Evolutionary conservation across 1,284 basidiomycete genomes (phyloP).

Genomic region (Ceratobasidium sp.): DNA sequence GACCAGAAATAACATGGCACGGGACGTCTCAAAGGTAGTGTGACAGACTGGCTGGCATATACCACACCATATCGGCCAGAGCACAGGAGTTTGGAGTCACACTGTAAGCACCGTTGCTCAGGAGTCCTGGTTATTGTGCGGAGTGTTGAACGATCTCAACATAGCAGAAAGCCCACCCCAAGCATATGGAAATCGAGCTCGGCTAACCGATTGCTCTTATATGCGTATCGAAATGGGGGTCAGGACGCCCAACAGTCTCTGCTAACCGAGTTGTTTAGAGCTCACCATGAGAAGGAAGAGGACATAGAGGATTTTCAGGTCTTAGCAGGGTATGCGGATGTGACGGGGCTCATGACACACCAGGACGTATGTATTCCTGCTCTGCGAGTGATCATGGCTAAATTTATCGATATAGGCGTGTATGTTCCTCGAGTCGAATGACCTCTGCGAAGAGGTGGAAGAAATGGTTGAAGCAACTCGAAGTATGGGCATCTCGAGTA

Average conservation of each 20-base stretch:
- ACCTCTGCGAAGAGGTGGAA: slow-evolving; percentile 69
- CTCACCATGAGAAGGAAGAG: slow-evolving; percentile 68
- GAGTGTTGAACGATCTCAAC: not conserved
- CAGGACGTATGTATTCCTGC: slow-evolving; percentile 59
- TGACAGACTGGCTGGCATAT: slow-evolving; percentile 5
- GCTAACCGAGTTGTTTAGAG: slow-evolving; percentile 67
- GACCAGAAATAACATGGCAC: not conserved
- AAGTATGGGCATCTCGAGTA: slow-evolving; percentile 75
- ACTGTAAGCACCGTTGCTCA: slow-evolving; percentile 44
- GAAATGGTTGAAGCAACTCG: slow-evolving; percentile 70
- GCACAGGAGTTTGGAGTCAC: slow-evolving; percentile 20
- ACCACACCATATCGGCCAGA: not conserved
- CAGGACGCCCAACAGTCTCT: slow-evolving; percentile 66
- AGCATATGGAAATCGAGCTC: slow-evolving; percentile 67
- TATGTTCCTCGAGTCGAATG: slow-evolving; percentile 70
- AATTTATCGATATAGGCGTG: slow-evolving; percentile 50
- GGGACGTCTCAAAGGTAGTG: slow-evolving; percentile 64
- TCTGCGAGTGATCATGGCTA: not conserved
- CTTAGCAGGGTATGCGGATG: slow-evolving; percentile 67
- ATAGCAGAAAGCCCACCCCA: slow-evolving; percentile 52
- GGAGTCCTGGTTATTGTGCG: not conserved
- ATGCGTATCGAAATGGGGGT: slow-evolving; percentile 72
- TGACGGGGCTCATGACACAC: slow-evolving; percentile 65
- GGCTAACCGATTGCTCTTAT: slow-evolving; percentile 75
- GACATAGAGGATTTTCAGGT: slow-evolving; percentile 67